Evolutionary conservation across 768 basidiomycete species (phyloP).

Genomic region (Filobasidium wieringae): DNA sequence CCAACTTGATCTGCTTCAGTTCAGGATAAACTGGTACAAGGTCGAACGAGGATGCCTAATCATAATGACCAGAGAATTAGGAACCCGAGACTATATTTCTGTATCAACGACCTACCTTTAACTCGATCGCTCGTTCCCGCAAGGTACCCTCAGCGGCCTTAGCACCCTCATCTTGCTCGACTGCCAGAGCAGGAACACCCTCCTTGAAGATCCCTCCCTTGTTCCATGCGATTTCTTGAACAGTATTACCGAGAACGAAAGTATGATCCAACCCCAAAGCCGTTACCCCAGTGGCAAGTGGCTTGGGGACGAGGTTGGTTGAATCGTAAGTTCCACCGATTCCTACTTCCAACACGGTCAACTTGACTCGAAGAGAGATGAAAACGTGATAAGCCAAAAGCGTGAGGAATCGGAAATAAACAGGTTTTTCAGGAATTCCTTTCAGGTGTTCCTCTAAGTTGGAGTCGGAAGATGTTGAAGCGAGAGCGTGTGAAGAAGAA

Average conservation of each 20-base stretch:
- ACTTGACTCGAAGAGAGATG: conserved; percentile 58
- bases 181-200: conserved; percentile 73
- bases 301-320: conserved; percentile 86
- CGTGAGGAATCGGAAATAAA: conserved; percentile 88
- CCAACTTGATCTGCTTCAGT: conserved; percentile 52
- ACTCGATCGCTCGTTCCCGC: conserved; percentile 52
- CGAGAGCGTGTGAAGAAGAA: conserved; percentile 7
- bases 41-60: conserved; percentile 57
- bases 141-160: conserved; percentile 56
- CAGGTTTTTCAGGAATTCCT: conserved; percentile 55
- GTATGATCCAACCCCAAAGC: conserved; percentile 88
- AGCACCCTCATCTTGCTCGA: conserved; percentile 52
- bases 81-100: neutral
- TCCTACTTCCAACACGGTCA: conserved; percentile 89
- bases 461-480: neutral
- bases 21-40: conserved; percentile 50
- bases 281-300: conserved; percentile 79
- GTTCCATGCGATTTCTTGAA: conserved; percentile 82
- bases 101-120: conserved; percentile 45
- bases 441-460: conserved; percentile 19
- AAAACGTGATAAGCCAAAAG: conserved; percentile 86
- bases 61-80: neutral
- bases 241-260: conserved; percentile 70
- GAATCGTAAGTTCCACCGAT: conserved; percentile 89
- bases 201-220: conserved; percentile 95